phyloP scores from a whole-genome alignment of 768 basidiomycete genomes.

The Pluteus cervinus region DNA sequence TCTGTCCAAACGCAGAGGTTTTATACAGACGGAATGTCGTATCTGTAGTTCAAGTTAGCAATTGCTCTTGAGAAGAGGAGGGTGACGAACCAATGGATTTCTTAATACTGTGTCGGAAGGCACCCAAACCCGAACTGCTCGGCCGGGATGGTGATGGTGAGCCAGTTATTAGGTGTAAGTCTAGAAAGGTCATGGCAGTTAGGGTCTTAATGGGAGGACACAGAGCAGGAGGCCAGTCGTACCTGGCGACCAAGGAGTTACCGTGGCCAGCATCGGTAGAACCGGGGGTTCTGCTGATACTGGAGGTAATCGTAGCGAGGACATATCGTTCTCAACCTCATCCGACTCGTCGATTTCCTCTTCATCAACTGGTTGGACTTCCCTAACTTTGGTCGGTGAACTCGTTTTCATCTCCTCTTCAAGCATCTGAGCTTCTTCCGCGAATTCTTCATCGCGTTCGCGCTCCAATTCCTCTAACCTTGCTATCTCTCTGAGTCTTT shows the following conservation, averaged over 20 bases:
- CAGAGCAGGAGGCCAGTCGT: too few relatives aligned
- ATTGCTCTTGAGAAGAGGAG: neutral
- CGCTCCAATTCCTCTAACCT: slow-evolving; percentile 50
- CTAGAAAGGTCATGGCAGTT: too few relatives aligned
- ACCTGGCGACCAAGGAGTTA: too few relatives aligned
- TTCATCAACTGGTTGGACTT: slow-evolving; percentile 11
- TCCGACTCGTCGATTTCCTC: slow-evolving; percentile 12
- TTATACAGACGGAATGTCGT: slow-evolving; percentile 67
- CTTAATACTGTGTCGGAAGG: slow-evolving; percentile 58
- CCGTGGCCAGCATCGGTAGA: too few relatives aligned
- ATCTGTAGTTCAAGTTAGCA: slow-evolving; percentile 31
- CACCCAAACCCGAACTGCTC: slow-evolving; percentile 5
- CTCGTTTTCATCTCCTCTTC: slow-evolving; percentile 21
- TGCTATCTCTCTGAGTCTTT: slow-evolving; percentile 65
- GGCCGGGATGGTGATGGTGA: too few relatives aligned
- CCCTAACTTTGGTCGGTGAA: slow-evolving; percentile 3
- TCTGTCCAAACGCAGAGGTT: slow-evolving; percentile 45
- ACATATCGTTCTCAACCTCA: slow-evolving; percentile 5
- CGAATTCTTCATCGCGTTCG: slow-evolving; percentile 39
- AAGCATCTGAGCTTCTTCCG: slow-evolving; percentile 27
- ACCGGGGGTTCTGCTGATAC: too few relatives aligned
- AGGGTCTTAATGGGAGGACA: too few relatives aligned
- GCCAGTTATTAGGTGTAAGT: too few relatives aligned
- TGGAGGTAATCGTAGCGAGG: too few relatives aligned
- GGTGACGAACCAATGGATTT: slow-evolving; percentile 59